These are phyloP conservation scores for Alternaria ethzedia DNA, from an alignment of 2,329 filamentous ascomycete genomes.

Conservation along the genomic window DNA sequence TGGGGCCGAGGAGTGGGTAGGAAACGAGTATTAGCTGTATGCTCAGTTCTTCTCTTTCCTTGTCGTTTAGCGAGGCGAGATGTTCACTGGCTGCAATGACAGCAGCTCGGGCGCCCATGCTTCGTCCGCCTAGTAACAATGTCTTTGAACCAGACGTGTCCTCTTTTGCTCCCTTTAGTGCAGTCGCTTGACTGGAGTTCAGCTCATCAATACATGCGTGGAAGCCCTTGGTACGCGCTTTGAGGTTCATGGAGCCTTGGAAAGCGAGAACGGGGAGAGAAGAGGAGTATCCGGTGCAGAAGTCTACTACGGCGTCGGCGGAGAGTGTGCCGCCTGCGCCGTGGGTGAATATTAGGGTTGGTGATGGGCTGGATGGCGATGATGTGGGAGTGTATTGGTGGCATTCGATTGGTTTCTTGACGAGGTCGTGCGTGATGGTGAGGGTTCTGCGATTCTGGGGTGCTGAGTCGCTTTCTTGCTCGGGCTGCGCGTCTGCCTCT, in stretches of 20 bases:
- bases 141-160: rapidly evolving
- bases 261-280: constrained; percentile 40
- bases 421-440: constrained; percentile 16
- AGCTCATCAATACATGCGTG: constrained; percentile 42
- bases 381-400: constrained; percentile 17
- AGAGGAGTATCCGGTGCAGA: constrained; percentile 46
- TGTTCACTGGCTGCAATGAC: constrained; percentile 39
- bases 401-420: constrained; percentile 32
- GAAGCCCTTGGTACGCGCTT: constrained; percentile 47
- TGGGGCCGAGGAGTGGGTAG: constrained; percentile 50
- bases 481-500: background rate
- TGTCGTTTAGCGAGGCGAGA: background rate
- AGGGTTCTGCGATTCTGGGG: background rate
- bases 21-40: constrained; percentile 47
- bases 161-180: background rate
- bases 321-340: constrained; percentile 53
- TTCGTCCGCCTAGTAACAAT: constrained; percentile 48
- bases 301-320: constrained; percentile 48
- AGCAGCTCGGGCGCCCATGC: constrained; percentile 55
- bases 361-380: background rate
- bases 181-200: background rate
- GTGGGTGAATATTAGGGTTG: constrained; percentile 52
- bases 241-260: constrained; percentile 52
- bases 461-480: background rate
- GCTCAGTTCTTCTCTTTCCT: background rate